Evolutionary conservation across 495 filamentous ascomycete species (phyloP).

Genomic region (Hypoxylon trugodes): DNA sequence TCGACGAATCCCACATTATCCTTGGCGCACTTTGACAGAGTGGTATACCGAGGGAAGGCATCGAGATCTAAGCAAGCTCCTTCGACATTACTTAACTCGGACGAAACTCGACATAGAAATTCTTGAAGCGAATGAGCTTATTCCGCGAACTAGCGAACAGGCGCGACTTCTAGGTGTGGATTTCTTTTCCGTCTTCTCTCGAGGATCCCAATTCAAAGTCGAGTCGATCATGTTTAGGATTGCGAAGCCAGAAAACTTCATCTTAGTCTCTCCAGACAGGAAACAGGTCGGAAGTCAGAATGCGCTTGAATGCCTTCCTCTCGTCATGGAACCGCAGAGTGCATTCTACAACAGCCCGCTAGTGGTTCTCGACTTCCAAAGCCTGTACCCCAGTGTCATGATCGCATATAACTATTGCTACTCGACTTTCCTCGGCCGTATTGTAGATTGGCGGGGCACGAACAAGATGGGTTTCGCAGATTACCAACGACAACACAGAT

Average conservation of each 20-base stretch:
- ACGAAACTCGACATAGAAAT: slow-evolving; percentile 90
- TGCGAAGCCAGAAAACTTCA: slow-evolving; percentile 94
- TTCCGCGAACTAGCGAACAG: slow-evolving; percentile 91
- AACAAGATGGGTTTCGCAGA: slow-evolving; percentile 96
- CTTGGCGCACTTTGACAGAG: slow-evolving; percentile 75
- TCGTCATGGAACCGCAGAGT: slow-evolving; percentile 98
- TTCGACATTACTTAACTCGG: slow-evolving; percentile 80
- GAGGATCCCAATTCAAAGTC: slow-evolving; percentile 97
- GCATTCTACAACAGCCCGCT: slow-evolving; percentile 91
- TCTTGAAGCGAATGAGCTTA: slow-evolving; percentile 87
- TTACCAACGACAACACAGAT: slow-evolving; percentile 75
- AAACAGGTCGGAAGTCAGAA: slow-evolving; percentile 96
- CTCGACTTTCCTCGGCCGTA: slow-evolving; percentile 91
- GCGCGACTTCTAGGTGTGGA: slow-evolving; percentile 92
- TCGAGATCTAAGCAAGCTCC: slow-evolving; percentile 73
- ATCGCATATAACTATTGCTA: slow-evolving; percentile 99
- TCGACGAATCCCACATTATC: slow-evolving; percentile 89
- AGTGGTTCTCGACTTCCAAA: slow-evolving; percentile 94
- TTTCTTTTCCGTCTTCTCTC: slow-evolving; percentile 92
- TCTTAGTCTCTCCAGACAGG: slow-evolving; percentile 85
- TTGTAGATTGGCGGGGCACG: slow-evolving; percentile 82
- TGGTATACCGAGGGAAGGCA: slow-evolving; percentile 79
- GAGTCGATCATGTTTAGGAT: slow-evolving; percentile 99
- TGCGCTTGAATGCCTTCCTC: slow-evolving; percentile 89
- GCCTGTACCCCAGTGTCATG: slow-evolving; percentile 96